Evolutionary conservation across 345 rosid genomes (phyloP), one percentile per base, ranked within the genome.

Genomic region (Sonneratia caseolaris): DNA sequence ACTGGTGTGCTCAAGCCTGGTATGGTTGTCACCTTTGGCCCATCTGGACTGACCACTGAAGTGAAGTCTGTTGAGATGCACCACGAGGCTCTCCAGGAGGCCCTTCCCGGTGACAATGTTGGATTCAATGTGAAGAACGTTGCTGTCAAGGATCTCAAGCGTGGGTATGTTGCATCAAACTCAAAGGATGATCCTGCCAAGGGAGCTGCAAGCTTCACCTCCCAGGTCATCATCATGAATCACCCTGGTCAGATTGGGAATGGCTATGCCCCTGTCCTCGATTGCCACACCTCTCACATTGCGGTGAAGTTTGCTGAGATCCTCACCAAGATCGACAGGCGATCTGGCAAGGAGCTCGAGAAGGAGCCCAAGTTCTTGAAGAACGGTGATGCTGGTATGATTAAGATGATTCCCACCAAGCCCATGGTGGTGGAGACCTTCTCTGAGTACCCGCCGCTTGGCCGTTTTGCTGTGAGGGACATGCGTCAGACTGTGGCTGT

Each of bases 101-200:
- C 76, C 14, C 76, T 68, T 38, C 76, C 76, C 0, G 79, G 84
- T 45, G 84, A 81, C 71, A 81, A 75, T 4, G 84, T 78, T 32
- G 84, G 84, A 0, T 81, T 81, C 78, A 81, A 81, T 14, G 82
- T 81, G 43, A 81, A 81, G 78, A 81, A 81, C 67, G 80, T 81
- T 64, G 80, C 84, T 49, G 84, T 81, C 10, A 78, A 79, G 84
- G 84, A 81, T 81, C 77, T 79, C 55, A 78, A 81, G 74, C 84
- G 84, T 73, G 84, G 82, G 0, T 81, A 0, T 45, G 84, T 79
- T 43, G 84, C 82, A 1, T 81, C 84, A 37, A 79, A 79, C 76
- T 81, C 82, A 0, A 81, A 81, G 74, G 84, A 81, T 71, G 84
- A 81, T 66, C 82, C 84, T 3, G 82, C 82, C 62, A 74, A 70